Conservation (phyloP, 2,329 filamentous ascomycete genomes). For the Claviceps fusiformis region DNA sequence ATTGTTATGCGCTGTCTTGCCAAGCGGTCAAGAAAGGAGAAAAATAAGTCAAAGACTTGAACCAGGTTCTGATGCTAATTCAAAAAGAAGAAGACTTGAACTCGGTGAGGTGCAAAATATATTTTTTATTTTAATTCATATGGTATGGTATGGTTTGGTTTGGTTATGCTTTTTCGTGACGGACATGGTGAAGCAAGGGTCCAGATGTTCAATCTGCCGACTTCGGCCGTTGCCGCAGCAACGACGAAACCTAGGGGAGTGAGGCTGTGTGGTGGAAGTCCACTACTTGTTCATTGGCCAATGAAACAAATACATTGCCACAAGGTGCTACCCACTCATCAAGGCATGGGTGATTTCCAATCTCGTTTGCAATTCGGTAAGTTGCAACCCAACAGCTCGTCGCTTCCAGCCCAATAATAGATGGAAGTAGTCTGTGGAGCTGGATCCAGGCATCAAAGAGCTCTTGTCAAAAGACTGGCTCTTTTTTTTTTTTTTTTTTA, state of each 20-base stretch:
- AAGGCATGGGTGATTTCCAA: too few relatives aligned
- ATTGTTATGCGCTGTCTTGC: background rate
- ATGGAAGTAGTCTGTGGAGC: too few relatives aligned
- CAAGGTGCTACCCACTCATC: background rate
- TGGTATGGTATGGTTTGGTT: background rate
- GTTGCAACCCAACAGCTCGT: too few relatives aligned
- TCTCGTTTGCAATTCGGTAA: too few relatives aligned
- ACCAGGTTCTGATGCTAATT: background rate
- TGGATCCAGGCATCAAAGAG: too few relatives aligned
- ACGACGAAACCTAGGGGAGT: background rate
- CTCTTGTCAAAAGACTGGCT: too few relatives aligned
- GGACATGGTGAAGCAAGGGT: background rate
- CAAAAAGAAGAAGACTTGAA: background rate
- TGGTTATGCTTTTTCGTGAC: background rate
- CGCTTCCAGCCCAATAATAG: too few relatives aligned
- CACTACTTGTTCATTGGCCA: too few relatives aligned
- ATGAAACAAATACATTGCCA: background rate
- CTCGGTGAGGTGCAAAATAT: too few relatives aligned
- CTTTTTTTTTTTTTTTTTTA: too few relatives aligned
- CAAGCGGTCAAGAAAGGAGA: background rate
- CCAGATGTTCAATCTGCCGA: background rate
- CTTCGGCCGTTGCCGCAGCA: background rate
- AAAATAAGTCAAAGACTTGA: background rate
- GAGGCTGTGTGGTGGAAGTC: too few relatives aligned
- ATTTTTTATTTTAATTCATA: background rate